A percentile compares a stretch with the other conserved stretches of the same genome.
Conservation (phyloP, 371 early-diverging fungal species). For the Syncephalastrum racemosum region DNA sequence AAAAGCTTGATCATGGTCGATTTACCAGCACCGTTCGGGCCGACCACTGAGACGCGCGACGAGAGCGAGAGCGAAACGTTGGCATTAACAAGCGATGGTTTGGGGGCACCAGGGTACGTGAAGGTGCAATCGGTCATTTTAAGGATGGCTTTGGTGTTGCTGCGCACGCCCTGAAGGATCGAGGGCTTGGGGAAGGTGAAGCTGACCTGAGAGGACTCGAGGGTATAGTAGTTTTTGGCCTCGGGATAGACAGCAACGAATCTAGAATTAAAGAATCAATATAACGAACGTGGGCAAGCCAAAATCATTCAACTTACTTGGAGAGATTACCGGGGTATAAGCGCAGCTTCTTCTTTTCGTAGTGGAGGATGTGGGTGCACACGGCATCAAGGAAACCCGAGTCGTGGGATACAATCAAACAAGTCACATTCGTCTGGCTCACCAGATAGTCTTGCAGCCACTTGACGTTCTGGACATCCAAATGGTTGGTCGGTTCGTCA, state of each 20-base stretch:
- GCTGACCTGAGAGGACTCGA: slow-evolving; percentile 66
- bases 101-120: slow-evolving; percentile 67
- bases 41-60: slow-evolving; percentile 80
- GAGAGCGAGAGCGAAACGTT: slow-evolving; percentile 67
- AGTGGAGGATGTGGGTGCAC: slow-evolving; percentile 81
- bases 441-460: slow-evolving; percentile 94
- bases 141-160: slow-evolving; percentile 76
- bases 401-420: slow-evolving; percentile 99
- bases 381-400: slow-evolving; percentile 92
- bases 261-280: slow-evolving; percentile 1
- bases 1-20: slow-evolving; percentile 84
- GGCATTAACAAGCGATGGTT: slow-evolving; percentile 62
- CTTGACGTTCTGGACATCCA: slow-evolving; percentile 94
- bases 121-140: slow-evolving; percentile 67
- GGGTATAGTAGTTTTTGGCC: slow-evolving; percentile 71
- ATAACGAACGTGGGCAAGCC: no score
- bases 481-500: slow-evolving; percentile 97
- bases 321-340: slow-evolving; percentile 70
- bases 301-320: slow-evolving; percentile 20
- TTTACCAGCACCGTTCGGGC: slow-evolving; percentile 85
- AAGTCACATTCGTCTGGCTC: slow-evolving; percentile 90
- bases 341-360: slow-evolving; percentile 70
- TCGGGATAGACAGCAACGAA: slow-evolving; percentile 61
- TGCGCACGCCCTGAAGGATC: slow-evolving; percentile 72
- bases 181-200: slow-evolving; percentile 77